Evolutionary conservation across 306 rosid genomes (phyloP).

Genomic region (Cicer chorassanicum): DNA sequence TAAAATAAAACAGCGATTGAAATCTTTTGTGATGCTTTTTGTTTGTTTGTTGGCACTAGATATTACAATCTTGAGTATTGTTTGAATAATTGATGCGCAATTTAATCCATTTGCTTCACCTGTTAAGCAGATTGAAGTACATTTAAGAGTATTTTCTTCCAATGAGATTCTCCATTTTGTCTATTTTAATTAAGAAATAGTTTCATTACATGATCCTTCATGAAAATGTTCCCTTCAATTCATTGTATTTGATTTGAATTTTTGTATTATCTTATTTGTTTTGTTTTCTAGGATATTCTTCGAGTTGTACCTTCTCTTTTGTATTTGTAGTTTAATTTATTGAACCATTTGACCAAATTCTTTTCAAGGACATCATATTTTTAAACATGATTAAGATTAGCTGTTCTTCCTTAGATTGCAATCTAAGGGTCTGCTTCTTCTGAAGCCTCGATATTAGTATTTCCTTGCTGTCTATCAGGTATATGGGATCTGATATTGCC

Average conservation of each 20-base stretch:
- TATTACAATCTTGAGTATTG: constrained; percentile 20
- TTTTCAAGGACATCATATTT: not conserved
- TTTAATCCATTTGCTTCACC: constrained; percentile 15
- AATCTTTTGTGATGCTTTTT: constrained; percentile 12
- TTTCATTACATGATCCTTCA: constrained; percentile 11
- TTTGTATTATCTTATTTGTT: not conserved
- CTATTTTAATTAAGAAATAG: constrained; percentile 15
- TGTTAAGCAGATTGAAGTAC: constrained; percentile 9
- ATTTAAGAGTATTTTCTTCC: constrained; percentile 21
- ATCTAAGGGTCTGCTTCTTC: constrained; percentile 12
- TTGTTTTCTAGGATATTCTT: not conserved
- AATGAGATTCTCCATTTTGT: constrained; percentile 20
- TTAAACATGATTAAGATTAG: not conserved
- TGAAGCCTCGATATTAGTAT: not conserved
- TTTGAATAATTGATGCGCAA: constrained; percentile 18
- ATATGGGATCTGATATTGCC: not conserved
- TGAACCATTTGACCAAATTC: not conserved
- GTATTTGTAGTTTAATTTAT: not conserved
- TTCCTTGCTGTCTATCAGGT: not conserved
- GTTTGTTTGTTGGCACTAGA: not conserved
- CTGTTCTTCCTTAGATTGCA: not conserved
- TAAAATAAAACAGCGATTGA: constrained; percentile 3
- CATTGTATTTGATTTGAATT: not conserved
- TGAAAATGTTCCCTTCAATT: constrained; percentile 25
- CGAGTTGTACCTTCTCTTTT: constrained; percentile 12